These are phyloP conservation scores for Solanum phureja DNA, from an alignment of 257 asterid species.

Conservation along the genomic window DNA sequence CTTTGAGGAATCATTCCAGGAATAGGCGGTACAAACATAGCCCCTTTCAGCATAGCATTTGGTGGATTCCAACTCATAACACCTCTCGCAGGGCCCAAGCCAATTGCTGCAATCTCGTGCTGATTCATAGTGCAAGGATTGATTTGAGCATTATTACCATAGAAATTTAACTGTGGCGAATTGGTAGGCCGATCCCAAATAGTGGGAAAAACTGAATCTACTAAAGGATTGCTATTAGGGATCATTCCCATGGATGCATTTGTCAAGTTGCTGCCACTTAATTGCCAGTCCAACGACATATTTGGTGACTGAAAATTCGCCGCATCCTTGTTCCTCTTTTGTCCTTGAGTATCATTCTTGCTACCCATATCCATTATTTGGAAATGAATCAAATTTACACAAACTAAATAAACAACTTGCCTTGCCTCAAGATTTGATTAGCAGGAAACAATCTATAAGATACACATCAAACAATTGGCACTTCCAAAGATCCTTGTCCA, in stretches of 20 bases:
- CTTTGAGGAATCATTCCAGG: constrained; percentile 48
- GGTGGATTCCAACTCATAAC: constrained; percentile 33
- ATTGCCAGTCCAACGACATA: constrained; percentile 55
- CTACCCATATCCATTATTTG: constrained; percentile 33
- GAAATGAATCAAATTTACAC: background rate
- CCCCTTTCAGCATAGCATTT: constrained; percentile 9
- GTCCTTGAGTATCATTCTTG: constrained; percentile 38
- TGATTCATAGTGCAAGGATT: constrained; percentile 25
- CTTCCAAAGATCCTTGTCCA: background rate
- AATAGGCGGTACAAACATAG: constrained; percentile 30
- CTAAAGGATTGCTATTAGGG: constrained; percentile 27
- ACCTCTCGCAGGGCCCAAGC: background rate
- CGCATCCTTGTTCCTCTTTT: constrained; percentile 30
- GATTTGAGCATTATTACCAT: constrained; percentile 30
- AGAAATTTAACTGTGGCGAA: constrained; percentile 21
- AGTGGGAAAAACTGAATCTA: constrained; percentile 37
- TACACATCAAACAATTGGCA: background rate
- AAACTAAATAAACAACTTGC: background rate
- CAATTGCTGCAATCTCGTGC: constrained; percentile 11
- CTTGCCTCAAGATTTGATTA: background rate
- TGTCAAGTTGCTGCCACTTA: constrained; percentile 26
- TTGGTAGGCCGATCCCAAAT: constrained; percentile 50
- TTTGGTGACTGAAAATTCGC: constrained; percentile 29
- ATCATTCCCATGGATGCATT: constrained; percentile 9
- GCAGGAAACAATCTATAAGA: background rate